Percentiles rank a stretch among this genome's conserved stretches.
Conservation (phyloP, 192 early-diverging fungal genomes). For the Obelidium mucronatum region DNA sequence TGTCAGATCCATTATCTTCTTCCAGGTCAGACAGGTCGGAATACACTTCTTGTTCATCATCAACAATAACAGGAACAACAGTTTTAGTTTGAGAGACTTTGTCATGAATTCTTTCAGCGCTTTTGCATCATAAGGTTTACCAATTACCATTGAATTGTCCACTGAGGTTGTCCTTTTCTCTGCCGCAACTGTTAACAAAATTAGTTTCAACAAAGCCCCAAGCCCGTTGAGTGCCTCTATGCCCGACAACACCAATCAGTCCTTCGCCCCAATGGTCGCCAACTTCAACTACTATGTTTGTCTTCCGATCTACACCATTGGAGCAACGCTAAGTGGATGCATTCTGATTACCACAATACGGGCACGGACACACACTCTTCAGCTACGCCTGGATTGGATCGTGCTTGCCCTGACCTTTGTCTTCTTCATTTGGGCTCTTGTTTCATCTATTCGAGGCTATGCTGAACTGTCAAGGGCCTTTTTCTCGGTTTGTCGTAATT, state of each 20-base stretch:
- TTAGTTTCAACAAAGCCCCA: no score
- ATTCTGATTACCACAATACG: not conserved
- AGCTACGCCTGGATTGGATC: not conserved
- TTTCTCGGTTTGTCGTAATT: no score
- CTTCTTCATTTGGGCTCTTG: not conserved
- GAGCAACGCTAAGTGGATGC: not conserved
- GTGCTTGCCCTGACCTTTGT: not conserved
- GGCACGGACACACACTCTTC: not conserved
- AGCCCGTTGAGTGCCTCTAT: no score
- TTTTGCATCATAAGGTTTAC: no score
- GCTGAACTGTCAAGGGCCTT: not conserved
- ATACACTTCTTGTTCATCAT: conserved; percentile 36
- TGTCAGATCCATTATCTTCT: conserved; percentile 12
- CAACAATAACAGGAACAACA: conserved; percentile 48
- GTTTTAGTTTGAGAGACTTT: conserved; percentile 43
- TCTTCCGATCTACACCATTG: not conserved
- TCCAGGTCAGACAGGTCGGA: conserved; percentile 27
- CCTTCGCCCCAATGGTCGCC: not conserved
- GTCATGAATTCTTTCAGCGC: conserved; percentile 49
- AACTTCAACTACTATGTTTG: not conserved
- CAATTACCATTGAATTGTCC: no score
- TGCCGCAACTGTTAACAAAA: no score
- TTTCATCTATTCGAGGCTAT: not conserved
- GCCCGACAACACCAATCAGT: no score
- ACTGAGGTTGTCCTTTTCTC: no score